Conservation (phyloP, 441 rosid species). For the Gossypium trilobum region DNA sequence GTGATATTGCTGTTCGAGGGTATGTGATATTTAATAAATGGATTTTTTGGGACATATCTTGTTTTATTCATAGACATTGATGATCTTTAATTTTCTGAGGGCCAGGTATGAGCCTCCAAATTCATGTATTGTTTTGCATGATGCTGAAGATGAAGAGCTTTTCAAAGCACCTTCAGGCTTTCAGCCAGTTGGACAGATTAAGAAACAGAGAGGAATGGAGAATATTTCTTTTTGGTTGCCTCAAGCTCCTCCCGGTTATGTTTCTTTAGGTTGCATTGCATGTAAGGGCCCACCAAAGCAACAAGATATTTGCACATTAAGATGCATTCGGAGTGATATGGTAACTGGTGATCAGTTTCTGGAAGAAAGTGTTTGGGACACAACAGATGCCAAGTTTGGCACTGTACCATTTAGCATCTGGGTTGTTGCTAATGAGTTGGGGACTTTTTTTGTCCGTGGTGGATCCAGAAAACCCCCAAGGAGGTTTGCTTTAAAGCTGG, state of each 20-base stretch:
- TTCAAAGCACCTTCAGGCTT: slow-evolving; percentile 59
- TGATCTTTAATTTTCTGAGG: slow-evolving; percentile 16
- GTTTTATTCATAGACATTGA: slow-evolving; percentile 5
- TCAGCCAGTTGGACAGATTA: slow-evolving; percentile 72
- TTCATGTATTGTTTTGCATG: slow-evolving; percentile 73
- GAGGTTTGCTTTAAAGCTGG: slow-evolving; percentile 86
- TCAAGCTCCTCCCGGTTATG: slow-evolving; percentile 92
- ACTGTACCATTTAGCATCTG: slow-evolving; percentile 79
- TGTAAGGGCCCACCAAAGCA: slow-evolving; percentile 73
- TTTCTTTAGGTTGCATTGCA: slow-evolving; percentile 84
- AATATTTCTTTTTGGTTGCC: slow-evolving; percentile 89
- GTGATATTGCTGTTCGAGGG: slow-evolving; percentile 94
- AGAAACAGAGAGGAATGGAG: slow-evolving; percentile 78
- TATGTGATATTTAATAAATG: slow-evolving; percentile 24
- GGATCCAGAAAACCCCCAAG: slow-evolving; percentile 84
- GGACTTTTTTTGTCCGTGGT: slow-evolving; percentile 72
- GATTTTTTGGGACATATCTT: slow-evolving; percentile 8
- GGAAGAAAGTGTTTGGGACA: slow-evolving; percentile 89
- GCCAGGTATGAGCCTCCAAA: slow-evolving; percentile 82
- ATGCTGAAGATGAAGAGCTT: slow-evolving; percentile 55
- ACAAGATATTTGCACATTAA: slow-evolving; percentile 50
- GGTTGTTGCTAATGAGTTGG: slow-evolving; percentile 66
- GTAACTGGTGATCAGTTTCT: slow-evolving; percentile 74
- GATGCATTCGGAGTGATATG: slow-evolving; percentile 80
- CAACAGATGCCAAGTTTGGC: slow-evolving; percentile 53